Evolutionary conservation across 805 yeast species (phyloP).

Genomic region (Cyberlindnera subsufficiens): DNA sequence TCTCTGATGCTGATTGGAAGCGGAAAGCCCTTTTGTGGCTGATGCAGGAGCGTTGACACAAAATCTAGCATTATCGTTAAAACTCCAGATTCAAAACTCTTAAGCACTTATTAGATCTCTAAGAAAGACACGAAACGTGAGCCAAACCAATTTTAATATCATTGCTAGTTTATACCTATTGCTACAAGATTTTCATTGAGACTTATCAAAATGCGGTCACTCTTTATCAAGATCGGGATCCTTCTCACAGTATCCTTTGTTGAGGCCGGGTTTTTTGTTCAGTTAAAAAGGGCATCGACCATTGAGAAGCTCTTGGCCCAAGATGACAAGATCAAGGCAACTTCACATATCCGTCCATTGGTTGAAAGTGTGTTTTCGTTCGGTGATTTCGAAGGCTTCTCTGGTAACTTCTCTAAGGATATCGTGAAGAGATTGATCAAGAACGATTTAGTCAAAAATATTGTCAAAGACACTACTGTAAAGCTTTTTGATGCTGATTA

Average conservation of each 20-base stretch:
- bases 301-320: constrained; percentile 13
- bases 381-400: constrained; percentile 67
- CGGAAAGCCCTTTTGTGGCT: too few species aligned
- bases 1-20: too few species aligned
- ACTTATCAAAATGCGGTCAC: too few species aligned
- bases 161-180: too few species aligned
- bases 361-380: constrained; percentile 52
- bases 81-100: too few species aligned
- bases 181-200: too few species aligned
- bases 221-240: not conserved
- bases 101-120: too few species aligned
- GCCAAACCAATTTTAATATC: too few species aligned
- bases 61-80: too few species aligned
- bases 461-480: constrained; percentile 61
- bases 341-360: constrained; percentile 39
- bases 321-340: constrained; percentile 21
- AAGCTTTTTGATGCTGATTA: constrained; percentile 41
- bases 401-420: constrained; percentile 51
- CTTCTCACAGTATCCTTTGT: not conserved
- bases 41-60: too few species aligned
- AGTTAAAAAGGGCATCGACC: constrained; percentile 20
- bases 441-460: constrained; percentile 61
- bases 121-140: too few species aligned
- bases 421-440: constrained; percentile 40
- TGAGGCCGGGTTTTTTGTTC: constrained; percentile 19